Percentiles rank a stretch among this genome's conserved stretches.
Conservation (phyloP, 192 early-diverging fungal species). For the Coemansia sp. region DNA sequence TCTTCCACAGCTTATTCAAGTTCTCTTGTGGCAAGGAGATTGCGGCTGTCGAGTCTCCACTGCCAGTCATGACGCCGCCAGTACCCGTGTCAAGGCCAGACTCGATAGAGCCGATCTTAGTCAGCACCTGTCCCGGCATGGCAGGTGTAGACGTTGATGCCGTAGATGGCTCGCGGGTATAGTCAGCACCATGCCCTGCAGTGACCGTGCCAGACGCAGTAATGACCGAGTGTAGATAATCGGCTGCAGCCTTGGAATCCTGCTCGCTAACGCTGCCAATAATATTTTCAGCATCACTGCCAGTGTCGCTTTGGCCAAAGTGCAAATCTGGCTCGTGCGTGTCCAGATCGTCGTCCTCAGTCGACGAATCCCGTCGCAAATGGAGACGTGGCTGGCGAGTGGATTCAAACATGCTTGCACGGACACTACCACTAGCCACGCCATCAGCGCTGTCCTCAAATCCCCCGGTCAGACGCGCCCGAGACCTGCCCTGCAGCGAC, state of each 20-base stretch:
- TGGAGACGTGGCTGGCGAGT: constrained; percentile 25
- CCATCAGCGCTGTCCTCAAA: constrained; percentile 20
- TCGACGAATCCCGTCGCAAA: constrained; percentile 36
- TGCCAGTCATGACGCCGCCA: constrained; percentile 4
- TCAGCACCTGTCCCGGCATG: constrained; percentile 18
- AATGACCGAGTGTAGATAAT: constrained; percentile 33
- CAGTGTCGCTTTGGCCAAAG: constrained; percentile 49
- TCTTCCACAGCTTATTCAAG: constrained; percentile 41
- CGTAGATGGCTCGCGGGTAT: constrained; percentile 25
- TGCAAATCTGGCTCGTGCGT: constrained; percentile 53
- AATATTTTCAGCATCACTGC: constrained; percentile 43
- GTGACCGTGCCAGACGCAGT: constrained; percentile 11
- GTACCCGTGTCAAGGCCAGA: constrained; percentile 14
- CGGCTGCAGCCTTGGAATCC: constrained; percentile 22
- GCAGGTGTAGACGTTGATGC: constrained; percentile 22
- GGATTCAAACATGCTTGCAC: constrained; percentile 29
- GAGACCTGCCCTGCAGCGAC: constrained; percentile 15
- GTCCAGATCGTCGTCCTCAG: constrained; percentile 43
- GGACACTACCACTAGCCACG: background rate
- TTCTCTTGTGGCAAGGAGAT: constrained; percentile 34
- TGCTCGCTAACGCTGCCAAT: constrained; percentile 14
- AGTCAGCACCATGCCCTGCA: constrained; percentile 10
- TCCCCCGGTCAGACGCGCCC: constrained; percentile 22
- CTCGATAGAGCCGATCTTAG: constrained; percentile 38
- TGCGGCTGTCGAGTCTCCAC: constrained; percentile 26